phyloP scores from a whole-genome alignment of 495 filamentous ascomycete species.

The Tuber melanosporum region DNA sequence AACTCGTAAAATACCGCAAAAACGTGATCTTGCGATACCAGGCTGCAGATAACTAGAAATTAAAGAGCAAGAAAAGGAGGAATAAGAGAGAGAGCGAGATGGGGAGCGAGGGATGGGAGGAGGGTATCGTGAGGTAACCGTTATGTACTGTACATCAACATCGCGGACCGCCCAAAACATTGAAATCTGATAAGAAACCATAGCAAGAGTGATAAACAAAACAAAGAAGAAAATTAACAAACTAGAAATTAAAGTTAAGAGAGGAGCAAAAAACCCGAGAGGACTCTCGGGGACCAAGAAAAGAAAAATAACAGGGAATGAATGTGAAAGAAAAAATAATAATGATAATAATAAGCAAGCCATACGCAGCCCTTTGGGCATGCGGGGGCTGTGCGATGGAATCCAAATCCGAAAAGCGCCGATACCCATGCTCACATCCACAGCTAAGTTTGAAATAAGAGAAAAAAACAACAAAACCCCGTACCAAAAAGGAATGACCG shows the following conservation, averaged over 20 bases:
- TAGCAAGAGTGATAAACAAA: neutral
- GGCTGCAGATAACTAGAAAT: neutral
- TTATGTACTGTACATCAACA: neutral
- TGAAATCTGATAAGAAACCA: neutral
- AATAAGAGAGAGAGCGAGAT: neutral
- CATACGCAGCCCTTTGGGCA: neutral
- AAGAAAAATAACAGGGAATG: neutral
- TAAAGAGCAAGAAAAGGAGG: neutral
- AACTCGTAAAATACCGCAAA: neutral
- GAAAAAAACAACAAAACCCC: neutral
- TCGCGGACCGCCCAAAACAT: neutral
- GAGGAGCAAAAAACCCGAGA: neutral
- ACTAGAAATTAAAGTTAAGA: slow-evolving; percentile 4
- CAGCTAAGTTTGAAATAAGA: slow-evolving; percentile 5
- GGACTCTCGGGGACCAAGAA: neutral
- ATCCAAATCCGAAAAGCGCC: slow-evolving; percentile 6
- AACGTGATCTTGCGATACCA: neutral
- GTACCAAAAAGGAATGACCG: slow-evolving; percentile 6
- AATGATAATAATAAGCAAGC: slow-evolving; percentile 2
- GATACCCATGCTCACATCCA: slow-evolving; percentile 3
- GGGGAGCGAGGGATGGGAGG: neutral
- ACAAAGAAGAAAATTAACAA: neutral
- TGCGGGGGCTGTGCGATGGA: neutral
- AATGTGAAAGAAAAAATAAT: neutral
- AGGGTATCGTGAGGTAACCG: slow-evolving; percentile 3